Base-by-base conservation (phyloP, 768 basidiomycete species). In the Tylopilus cervinicoccineus region DNA sequence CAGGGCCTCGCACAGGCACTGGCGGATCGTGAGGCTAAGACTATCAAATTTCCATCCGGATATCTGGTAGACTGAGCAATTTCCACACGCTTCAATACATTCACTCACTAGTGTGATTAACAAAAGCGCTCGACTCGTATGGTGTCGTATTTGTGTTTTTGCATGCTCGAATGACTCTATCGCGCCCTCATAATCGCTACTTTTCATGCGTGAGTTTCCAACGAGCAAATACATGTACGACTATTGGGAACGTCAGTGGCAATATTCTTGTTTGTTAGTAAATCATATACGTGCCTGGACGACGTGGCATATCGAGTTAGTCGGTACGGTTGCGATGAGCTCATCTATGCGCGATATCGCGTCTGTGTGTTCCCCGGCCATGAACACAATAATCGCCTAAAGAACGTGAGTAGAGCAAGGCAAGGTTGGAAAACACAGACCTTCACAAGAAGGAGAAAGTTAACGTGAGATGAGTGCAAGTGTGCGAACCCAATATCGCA, bases 201-300 rank as follows among this genome's bases (percentile, higher is more conserved):
- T n/a, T 9, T 53, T 23, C 42, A 50, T 14, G 0, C 1, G 6
- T 5, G 17, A 39, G 12, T 41, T 32, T 9, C 52, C 54, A 23
- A 52, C 27, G 2, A 50, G 38, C 29, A 54, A 28, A 17, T 47
- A 13, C 53, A 54, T 54, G 22, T 41, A 32, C 17, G 53, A 48
- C 54, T 55, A 3, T 0, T 17, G 13, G 16, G 20, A 26, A 26
- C 31, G 23, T 38, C 10, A 36, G 6, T 13, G 11, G 19, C 13
- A 2, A 40, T 13, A 11, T 11, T 6, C 13, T 12, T 0, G 4
- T 19, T 20, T 3, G 7, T 4, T 14, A 5, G 14, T 3, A 14
- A 2, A 2, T 14, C 3, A 9, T 43, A 6, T 5, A 41, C 43
- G 7, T 14, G 7, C 53, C 46, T 52, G 43, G 1, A 45, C 26